Conservation (phyloP, 148 eudicot genomes). For the Camellia lanceoleosa region DNA sequence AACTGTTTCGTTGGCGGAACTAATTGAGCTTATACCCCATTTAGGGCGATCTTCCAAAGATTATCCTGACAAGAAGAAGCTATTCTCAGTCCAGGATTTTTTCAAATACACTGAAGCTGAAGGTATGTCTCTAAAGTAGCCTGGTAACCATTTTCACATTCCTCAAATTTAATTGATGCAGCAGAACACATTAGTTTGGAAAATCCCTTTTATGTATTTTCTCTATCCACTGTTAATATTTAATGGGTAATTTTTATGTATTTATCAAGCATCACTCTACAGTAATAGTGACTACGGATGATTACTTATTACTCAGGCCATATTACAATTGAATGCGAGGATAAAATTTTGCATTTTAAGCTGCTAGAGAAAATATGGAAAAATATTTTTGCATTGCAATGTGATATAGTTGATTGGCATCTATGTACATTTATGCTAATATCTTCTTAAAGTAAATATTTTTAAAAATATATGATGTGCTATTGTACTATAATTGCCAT, state of each 20-base stretch:
- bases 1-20: constrained; percentile 79
- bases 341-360: not conserved
- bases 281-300: not conserved
- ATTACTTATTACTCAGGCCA: not conserved
- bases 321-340: not conserved
- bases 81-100: constrained; percentile 94
- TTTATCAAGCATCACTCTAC: not conserved
- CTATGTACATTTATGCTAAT: not conserved
- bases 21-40: constrained; percentile 82
- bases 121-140: constrained; percentile 44
- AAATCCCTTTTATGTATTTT: not conserved
- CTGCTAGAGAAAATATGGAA: not conserved
- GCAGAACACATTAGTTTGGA: not conserved
- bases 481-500: not conserved
- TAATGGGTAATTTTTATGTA: not conserved
- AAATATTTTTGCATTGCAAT: not conserved
- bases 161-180: not conserved
- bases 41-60: constrained; percentile 74
- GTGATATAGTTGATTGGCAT: not conserved
- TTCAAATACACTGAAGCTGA: constrained; percentile 97
- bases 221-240: not conserved
- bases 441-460: too few relatives aligned
- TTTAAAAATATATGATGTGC: not conserved
- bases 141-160: not conserved
- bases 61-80: constrained; percentile 92